Evolutionary conservation across 2,329 filamentous ascomycete genomes (phyloP).

Genomic region (Bipolaris oryzae): DNA sequence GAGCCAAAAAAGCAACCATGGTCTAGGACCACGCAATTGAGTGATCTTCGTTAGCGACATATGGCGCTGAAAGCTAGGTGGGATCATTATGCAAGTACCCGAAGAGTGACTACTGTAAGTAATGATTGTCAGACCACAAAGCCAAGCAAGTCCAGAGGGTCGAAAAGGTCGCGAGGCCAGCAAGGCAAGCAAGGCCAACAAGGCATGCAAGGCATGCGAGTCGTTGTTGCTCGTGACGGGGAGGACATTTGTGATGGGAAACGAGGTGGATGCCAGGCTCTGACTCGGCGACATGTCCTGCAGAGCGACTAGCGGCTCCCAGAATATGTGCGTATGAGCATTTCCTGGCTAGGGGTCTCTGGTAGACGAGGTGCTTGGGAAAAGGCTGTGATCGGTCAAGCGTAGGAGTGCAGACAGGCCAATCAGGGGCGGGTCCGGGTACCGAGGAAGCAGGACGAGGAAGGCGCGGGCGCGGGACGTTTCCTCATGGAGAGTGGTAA

Average conservation of each 20-base stretch:
- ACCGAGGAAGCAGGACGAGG: slow-evolving; percentile 7
- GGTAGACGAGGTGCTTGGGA: slow-evolving; percentile 8
- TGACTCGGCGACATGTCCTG: slow-evolving; percentile 3
- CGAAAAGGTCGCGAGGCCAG: neutral
- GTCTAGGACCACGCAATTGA: neutral
- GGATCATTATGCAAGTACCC: slow-evolving; percentile 12
- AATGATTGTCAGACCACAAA: slow-evolving; percentile 9
- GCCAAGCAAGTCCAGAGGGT: slow-evolving; percentile 6
- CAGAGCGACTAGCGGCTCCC: slow-evolving; percentile 7
- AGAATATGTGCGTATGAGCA: neutral
- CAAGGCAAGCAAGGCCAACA: neutral
- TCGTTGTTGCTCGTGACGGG: neutral
- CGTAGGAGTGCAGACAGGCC: slow-evolving; percentile 1
- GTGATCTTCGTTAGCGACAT: slow-evolving; percentile 7
- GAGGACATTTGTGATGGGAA: slow-evolving; percentile 2
- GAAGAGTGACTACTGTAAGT: neutral
- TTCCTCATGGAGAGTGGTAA: slow-evolving; percentile 12
- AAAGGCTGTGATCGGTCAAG: slow-evolving; percentile 8
- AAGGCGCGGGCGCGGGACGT: slow-evolving; percentile 7
- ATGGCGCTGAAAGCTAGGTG: slow-evolving; percentile 1
- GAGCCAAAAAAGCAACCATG: slow-evolving; percentile 2
- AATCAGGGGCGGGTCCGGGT: slow-evolving; percentile 7
- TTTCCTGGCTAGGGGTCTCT: slow-evolving; percentile 7
- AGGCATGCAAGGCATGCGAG: neutral
- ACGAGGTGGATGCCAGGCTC: neutral